Percentiles rank a stretch among this genome's conserved stretches.
Evolutionary conservation across 208 protist species (phyloP).

Genomic region (Acanthamoeba healyi): DNA sequence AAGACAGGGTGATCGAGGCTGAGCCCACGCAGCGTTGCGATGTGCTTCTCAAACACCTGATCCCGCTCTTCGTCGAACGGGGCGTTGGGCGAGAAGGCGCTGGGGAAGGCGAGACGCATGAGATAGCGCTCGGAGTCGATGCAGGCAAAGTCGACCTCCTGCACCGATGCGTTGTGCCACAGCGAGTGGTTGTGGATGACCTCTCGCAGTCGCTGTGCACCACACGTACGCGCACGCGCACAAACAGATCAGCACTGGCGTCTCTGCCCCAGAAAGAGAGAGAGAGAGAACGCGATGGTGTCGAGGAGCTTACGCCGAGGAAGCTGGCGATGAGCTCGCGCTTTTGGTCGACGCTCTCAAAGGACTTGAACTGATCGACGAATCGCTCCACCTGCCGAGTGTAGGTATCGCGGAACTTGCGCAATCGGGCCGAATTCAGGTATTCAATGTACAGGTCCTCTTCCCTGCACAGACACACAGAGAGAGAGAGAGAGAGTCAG

Average conservation of each 20-base stretch:
- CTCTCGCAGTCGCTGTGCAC: constrained; percentile 8
- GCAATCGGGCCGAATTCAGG: constrained; percentile 4
- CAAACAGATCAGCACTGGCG: too few species aligned
- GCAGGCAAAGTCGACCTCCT: constrained; percentile 25
- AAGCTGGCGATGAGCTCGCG: constrained; percentile 56
- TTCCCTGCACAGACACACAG: constrained; percentile 3
- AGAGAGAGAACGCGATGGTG: too few species aligned
- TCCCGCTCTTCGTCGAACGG: constrained; percentile 41
- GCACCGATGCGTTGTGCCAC: constrained; percentile 41
- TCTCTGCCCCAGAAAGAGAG: background rate
- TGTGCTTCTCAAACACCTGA: constrained; percentile 56
- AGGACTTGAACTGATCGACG: constrained; percentile 43
- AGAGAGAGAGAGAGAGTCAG: background rate
- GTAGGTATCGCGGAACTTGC: constrained; percentile 40
- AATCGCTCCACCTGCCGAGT: constrained; percentile 63
- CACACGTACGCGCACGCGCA: background rate
- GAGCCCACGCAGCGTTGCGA: background rate
- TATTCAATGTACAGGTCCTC: constrained; percentile 57
- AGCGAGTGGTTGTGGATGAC: constrained; percentile 40
- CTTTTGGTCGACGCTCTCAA: constrained; percentile 53
- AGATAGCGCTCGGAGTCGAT: constrained; percentile 52
- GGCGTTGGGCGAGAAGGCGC: constrained; percentile 33
- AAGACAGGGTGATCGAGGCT: background rate
- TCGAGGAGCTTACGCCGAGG: constrained; percentile 2
- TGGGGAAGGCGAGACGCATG: constrained; percentile 58